Base-by-base conservation (phyloP, 2,329 filamentous ascomycete genomes). In the Fusarium redolens region DNA sequence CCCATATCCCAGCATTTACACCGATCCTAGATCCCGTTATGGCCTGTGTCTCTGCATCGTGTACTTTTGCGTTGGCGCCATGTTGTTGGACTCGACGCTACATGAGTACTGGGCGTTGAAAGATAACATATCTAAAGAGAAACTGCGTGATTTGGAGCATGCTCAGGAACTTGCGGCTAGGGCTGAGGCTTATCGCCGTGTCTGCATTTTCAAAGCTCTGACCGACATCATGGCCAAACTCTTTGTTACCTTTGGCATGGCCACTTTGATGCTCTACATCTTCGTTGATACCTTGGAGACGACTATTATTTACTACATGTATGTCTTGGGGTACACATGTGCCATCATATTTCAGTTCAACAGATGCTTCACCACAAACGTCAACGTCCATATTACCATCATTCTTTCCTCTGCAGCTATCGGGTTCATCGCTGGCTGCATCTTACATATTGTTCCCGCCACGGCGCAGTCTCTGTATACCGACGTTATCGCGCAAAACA, bases 1-100 rank as follows among this genome's bases (percentile, higher is more conserved):
- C 12, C 70, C 71, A 9, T 74, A 74, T 11, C 63, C 67, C 5
- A 68, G 67, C 47, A 74, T 74, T 22, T 74, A 74, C 50, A 61
- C 61, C 4, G 71, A 73, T 55, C 45, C 52, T 3, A 59, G 71
- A 10, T 59, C 63, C 6, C 54, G 71, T 5, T 74, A 73, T 38
- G 70, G 69, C 18, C 61, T 74, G 12, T 74, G 71, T 28, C 35
- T 74, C 5, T 51, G 54, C n/a, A 74, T 74, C 12, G 63, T 72
- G 13, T 74, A 74, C 51, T 74, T 74, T 33, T 74, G 71, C 14
- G 12, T 60, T 8, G 54, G 62, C 52, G 71, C 71, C 4, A 74
- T 74, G 58, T 59, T 73, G 10, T 47, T 74, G 5, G 71, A 74
- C 18, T 54, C 60, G 6, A 73, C 70, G 1, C 57, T 74, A 0